Conservation (phyloP, 305 asterid species). For the Petunia hybrid region DNA sequence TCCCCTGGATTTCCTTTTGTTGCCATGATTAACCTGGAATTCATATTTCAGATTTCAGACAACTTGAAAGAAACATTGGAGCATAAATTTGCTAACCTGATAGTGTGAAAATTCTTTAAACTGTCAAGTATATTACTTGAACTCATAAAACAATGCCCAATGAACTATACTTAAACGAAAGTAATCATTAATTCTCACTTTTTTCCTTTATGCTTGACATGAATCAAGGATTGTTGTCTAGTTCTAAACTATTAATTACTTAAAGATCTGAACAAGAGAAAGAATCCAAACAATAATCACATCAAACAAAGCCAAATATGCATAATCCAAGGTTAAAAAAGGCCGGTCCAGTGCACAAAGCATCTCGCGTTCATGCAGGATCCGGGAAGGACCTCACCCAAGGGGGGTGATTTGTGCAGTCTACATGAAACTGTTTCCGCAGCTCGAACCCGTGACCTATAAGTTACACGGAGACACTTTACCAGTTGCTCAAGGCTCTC, state of each 20-base stretch:
- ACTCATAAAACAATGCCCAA: neutral
- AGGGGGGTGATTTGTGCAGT: no score
- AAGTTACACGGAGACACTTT: no score
- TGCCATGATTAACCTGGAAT: conserved; percentile 46
- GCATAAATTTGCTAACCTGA: neutral
- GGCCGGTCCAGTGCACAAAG: no score
- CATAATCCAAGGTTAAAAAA: neutral
- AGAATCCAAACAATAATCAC: neutral
- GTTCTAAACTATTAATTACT: neutral
- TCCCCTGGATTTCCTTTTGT: conserved; percentile 54
- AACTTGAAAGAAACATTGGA: neutral
- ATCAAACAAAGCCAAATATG: neutral
- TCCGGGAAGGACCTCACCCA: no score
- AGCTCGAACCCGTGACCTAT: no score
- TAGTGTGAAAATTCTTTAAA: no score
- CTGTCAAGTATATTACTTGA: no score
- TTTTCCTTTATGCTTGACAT: neutral
- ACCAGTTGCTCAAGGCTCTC: no score
- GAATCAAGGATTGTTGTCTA: neutral
- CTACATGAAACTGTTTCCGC: no score
- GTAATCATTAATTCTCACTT: neutral
- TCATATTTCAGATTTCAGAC: neutral
- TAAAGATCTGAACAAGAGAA: neutral
- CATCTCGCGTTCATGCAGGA: no score
- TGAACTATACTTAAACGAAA: neutral